Evolutionary conservation across 202 grass and related monocot genomes (phyloP).

Genomic region (Setaria viridis): DNA sequence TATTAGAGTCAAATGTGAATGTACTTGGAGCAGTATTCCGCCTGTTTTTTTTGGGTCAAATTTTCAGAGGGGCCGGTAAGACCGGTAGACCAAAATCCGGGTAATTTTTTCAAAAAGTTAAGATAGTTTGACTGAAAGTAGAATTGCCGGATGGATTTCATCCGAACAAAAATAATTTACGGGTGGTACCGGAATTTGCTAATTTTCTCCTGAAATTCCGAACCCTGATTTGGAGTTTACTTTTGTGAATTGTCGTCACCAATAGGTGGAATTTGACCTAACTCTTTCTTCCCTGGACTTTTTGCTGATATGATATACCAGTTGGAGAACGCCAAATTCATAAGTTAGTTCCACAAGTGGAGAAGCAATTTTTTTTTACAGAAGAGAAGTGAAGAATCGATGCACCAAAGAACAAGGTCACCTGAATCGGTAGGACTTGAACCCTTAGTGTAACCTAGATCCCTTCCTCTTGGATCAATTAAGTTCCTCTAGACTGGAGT

Average conservation of each 20-base stretch:
- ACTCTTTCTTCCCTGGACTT: not conserved
- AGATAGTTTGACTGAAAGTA: no score
- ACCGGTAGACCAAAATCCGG: no score
- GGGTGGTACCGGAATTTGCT: no score
- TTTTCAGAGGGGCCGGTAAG: no score
- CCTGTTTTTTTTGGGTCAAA: no score
- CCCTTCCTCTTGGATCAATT: not conserved
- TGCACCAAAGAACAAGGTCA: not conserved
- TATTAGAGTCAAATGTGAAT: conserved; percentile 8
- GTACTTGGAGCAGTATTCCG: not conserved
- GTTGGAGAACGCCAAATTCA: not conserved
- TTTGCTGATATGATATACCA: not conserved
- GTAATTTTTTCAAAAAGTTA: no score
- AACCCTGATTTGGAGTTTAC: not conserved
- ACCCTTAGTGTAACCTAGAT: not conserved
- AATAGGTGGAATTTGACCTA: conserved; percentile 13
- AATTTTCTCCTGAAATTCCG: no score
- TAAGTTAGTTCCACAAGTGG: conserved; percentile 20
- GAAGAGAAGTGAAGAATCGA: no score
- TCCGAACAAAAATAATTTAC: no score
- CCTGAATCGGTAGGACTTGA: not conserved
- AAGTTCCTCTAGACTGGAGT: not conserved
- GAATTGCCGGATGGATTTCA: no score
- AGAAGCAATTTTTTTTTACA: no score
- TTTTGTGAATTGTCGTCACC: not conserved